Conservation (phyloP, 1,284 basidiomycete species). For the Xanthoconium separans region DNA sequence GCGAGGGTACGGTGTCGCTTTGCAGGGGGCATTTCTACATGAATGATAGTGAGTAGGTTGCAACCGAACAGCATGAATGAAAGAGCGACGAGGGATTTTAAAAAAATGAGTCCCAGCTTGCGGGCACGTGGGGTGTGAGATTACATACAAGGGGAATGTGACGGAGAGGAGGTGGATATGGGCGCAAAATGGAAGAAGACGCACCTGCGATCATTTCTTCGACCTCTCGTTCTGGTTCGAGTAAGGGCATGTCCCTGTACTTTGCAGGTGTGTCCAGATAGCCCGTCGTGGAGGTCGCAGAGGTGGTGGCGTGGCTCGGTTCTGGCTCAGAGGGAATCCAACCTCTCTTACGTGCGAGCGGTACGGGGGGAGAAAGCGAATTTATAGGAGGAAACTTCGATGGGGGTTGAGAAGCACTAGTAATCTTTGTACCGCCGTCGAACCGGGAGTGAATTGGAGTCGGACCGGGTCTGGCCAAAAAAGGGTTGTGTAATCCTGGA, state of each 20-base stretch:
- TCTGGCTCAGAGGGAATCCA: conserved; percentile 65
- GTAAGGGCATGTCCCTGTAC: conserved; percentile 50
- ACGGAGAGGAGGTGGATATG: conserved; percentile 1
- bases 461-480: conserved; percentile 34
- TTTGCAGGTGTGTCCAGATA: conserved; percentile 67
- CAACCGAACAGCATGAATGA: conserved; percentile 34
- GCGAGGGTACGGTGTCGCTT: conserved; percentile 68
- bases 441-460: conserved; percentile 22
- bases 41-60: conserved; percentile 32
- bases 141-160: conserved; percentile 24
- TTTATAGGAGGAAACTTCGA: conserved; percentile 19
- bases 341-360: conserved; percentile 58
- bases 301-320: conserved; percentile 50
- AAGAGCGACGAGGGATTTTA: conserved; percentile 19
- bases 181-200: conserved; percentile 24
- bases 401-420: conserved; percentile 24
- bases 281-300: conserved; percentile 52
- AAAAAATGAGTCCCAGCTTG: conserved; percentile 11
- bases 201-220: conserved; percentile 51
- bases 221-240: conserved; percentile 35
- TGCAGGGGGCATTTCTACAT: conserved; percentile 55
- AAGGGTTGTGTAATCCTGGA: conserved; percentile 66
- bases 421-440: conserved; percentile 15
- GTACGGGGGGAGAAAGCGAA: conserved; percentile 32
- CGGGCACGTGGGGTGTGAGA: conserved; percentile 24